phyloP scores from a whole-genome alignment of 2,329 filamentous ascomycete genomes.

The Sordariomycetes sp. region DNA sequence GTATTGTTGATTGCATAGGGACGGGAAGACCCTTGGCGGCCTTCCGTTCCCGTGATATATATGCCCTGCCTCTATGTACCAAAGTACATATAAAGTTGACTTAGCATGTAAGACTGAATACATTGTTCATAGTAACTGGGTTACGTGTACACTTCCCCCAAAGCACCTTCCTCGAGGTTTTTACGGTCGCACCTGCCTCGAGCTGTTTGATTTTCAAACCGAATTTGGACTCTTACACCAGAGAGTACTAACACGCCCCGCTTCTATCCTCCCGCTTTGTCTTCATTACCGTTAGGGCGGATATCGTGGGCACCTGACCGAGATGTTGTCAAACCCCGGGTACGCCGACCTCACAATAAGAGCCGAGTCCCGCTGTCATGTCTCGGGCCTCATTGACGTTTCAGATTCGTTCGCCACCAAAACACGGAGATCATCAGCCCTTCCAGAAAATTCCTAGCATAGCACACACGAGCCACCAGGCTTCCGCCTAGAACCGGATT shows the following conservation, averaged over 20 bases:
- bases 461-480: not conserved
- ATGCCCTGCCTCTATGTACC: not conserved
- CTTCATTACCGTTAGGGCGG: no score
- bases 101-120: no score
- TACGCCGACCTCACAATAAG: not conserved
- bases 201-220: no score
- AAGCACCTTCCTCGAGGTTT: no score
- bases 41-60: not conserved
- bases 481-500: not conserved
- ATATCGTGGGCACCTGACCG: no score
- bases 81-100: not conserved
- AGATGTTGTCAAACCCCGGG: not conserved
- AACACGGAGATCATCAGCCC: not conserved
- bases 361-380: not conserved
- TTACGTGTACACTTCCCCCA: no score
- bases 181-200: no score
- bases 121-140: no score
- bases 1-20: not conserved
- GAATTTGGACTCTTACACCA: no score
- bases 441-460: not conserved
- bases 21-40: not conserved
- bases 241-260: no score
- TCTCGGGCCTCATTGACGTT: not conserved
- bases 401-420: not conserved
- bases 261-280: no score